phyloP scores from a whole-genome alignment of 1,284 basidiomycete species.

The Leccinum pseudoinsigne region DNA sequence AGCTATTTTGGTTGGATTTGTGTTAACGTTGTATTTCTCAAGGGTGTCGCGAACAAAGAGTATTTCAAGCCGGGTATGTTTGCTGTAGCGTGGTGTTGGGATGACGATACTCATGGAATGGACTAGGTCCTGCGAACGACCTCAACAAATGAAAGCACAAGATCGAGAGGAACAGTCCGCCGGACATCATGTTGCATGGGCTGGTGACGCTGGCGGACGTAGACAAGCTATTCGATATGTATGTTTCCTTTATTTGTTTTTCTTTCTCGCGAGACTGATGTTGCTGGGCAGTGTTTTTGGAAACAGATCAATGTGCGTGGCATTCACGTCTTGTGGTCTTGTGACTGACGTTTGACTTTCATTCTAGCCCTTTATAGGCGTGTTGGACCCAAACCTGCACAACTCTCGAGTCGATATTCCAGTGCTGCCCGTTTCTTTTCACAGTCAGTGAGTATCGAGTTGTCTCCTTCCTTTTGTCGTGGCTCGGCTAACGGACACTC shows the following conservation, averaged over 20 bases:
- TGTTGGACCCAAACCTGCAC: slow-evolving; percentile 59
- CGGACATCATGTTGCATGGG: slow-evolving; percentile 83
- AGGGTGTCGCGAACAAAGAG: slow-evolving; percentile 73
- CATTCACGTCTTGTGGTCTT: neutral
- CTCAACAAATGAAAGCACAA: slow-evolving; percentile 66
- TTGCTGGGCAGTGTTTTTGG: slow-evolving; percentile 52
- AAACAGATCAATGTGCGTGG: slow-evolving; percentile 63
- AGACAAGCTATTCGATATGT: slow-evolving; percentile 83
- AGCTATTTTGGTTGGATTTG: neutral
- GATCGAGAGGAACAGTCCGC: slow-evolving; percentile 79
- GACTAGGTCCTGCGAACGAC: slow-evolving; percentile 63
- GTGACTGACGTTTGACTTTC: slow-evolving; percentile 4
- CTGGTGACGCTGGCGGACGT: slow-evolving; percentile 80
- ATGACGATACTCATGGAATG: neutral
- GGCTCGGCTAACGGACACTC: no score
- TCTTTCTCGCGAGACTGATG: slow-evolving; percentile 9
- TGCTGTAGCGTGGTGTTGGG: neutral
- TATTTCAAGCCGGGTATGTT: slow-evolving; percentile 76
- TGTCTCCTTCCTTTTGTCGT: no score
- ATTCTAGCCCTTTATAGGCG: slow-evolving; percentile 65
- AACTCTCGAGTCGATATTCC: no score
- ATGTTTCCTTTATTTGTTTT: slow-evolving; percentile 37
- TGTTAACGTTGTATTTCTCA: slow-evolving; percentile 25
- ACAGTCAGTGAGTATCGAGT: no score
- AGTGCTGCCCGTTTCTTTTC: no score